A percentile compares a stretch with the other conserved stretches of the same genome.
Evolutionary conservation across 768 basidiomycete species (phyloP).

Genomic region (Mrakia frigida): DNA sequence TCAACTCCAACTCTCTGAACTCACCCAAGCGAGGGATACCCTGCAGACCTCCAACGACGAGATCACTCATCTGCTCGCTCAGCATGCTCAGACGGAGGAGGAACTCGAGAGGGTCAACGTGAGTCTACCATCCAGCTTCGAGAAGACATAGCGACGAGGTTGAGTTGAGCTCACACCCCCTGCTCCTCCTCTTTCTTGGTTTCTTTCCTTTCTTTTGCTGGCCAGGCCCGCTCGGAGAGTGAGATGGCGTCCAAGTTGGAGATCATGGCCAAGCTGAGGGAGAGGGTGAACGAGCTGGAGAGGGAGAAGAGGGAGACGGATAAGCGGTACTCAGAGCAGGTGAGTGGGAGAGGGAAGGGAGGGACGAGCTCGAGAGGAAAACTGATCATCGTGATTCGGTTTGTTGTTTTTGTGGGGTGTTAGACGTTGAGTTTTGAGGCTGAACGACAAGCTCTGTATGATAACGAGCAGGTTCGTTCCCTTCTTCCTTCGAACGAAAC

Average conservation of each 20-base stretch:
- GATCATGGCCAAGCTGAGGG: constrained; percentile 71
- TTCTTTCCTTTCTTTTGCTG: background rate
- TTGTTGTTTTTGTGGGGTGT: constrained; percentile 27
- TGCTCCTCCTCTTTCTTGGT: background rate
- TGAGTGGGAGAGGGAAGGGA: constrained; percentile 40
- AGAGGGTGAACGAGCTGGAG: constrained; percentile 77
- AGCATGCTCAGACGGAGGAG: background rate
- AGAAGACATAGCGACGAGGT: too few species aligned
- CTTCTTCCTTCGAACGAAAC: background rate
- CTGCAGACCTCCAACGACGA: background rate
- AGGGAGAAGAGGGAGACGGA: constrained; percentile 79
- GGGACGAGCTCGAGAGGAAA: constrained; percentile 26
- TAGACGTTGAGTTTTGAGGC: constrained; percentile 85
- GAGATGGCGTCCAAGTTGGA: constrained; percentile 77
- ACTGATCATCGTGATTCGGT: constrained; percentile 34
- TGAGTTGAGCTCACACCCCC: background rate
- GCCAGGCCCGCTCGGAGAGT: constrained; percentile 53
- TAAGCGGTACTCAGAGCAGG: constrained; percentile 84
- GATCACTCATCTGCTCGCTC: background rate
- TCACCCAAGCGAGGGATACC: background rate
- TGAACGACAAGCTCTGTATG: constrained; percentile 85
- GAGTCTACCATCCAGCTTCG: background rate
- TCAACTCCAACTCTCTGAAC: background rate
- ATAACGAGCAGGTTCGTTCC: constrained; percentile 59
- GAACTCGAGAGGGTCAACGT: constrained; percentile 17